Percentiles rank a stretch among this genome's conserved stretches.
phyloP scores from a whole-genome alignment of 108 stramenopile species.

The Mayamaea pseudoterrestris region DNA sequence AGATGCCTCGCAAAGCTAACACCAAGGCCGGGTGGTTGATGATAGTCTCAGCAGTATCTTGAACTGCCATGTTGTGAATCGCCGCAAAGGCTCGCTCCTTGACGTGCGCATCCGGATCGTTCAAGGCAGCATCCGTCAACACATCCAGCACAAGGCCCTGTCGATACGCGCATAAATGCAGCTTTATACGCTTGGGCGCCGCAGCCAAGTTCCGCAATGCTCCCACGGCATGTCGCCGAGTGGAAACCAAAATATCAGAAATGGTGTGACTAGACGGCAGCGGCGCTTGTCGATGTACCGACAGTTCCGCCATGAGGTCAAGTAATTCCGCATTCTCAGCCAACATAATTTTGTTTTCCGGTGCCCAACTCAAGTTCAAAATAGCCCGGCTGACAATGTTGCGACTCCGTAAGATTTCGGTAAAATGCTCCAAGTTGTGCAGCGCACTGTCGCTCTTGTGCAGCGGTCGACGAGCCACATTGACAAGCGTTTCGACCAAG shows the following conservation, averaged over 20 bases:
- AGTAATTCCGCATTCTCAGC: conserved; percentile 22
- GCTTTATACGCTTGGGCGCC: conserved; percentile 34
- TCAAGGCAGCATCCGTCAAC: conserved; percentile 23
- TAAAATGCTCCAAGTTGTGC: conserved; percentile 15
- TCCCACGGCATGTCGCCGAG: conserved; percentile 31
- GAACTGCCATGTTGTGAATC: conserved; percentile 35
- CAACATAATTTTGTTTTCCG: conserved; percentile 38
- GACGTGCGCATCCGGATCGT: conserved; percentile 28
- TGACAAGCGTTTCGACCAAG: conserved; percentile 26
- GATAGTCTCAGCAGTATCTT: conserved; percentile 33
- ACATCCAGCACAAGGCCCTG: conserved; percentile 35
- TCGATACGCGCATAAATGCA: conserved; percentile 17
- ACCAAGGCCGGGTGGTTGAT: conserved; percentile 25
- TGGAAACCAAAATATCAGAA: conserved; percentile 24
- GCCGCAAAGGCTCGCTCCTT: conserved; percentile 29
- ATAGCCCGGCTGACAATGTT: conserved; percentile 39
- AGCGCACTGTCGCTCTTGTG: conserved; percentile 15
- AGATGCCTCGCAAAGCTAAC: conserved; percentile 23
- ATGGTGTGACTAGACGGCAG: conserved; percentile 20
- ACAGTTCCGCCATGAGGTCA: conserved; percentile 16
- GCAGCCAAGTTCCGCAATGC: conserved; percentile 47
- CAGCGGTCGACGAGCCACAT: conserved; percentile 12
- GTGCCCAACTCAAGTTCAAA: conserved; percentile 44
- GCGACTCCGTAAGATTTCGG: conserved; percentile 34
- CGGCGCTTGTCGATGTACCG: conserved; percentile 21